Base-by-base conservation (phyloP, 2,329 filamentous ascomycete species). In the Trichoderma sp. region DNA sequence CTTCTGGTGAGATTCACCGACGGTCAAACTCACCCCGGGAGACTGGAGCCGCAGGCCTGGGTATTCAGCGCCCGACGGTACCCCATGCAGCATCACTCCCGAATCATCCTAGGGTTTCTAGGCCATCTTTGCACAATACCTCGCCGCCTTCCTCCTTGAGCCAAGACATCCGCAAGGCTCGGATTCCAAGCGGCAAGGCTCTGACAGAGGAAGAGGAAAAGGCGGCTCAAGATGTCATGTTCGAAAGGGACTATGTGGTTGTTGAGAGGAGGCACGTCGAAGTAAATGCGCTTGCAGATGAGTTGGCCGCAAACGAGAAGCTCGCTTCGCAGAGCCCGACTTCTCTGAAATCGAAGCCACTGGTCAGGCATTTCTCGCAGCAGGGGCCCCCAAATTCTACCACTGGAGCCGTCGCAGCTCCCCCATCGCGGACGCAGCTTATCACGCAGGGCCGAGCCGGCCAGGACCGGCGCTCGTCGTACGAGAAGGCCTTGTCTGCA, bases 221-320 rank as follows among this genome's bases (percentile, higher is more conserved):
- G 78, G 92, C 91, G 4, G 94, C 93, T 3, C 93, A 97, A 77
- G 95, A 98, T 74, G 90, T 97, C 63, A 93, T 93, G 1, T 92
- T 97, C 76, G 95, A 97, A 79, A 90, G 95, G 75, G 96, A 98
- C 75, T 99, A 98, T 77, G 95, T 99, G 24, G 87, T 98, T 30
- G 93, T 99, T 14, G 96, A 99, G 83, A 97, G 98, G 84, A 91
- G 92, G 75, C 92, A 94, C 24, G 95, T 99, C 12, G 95, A 98
- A 81, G 95, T 99, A 65, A 98, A 99, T 80, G 96, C 96, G 3
- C 92, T 99, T 77, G 96, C 96, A 26, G 96, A 99, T 81, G 95
- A 98, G 82, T 85, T 99, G 79, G 95, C 94, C 58, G 92, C 94
- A 67, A 95, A 93, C 77, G 92, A 93, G 62, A 90, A 90, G 64